Evolutionary conservation across 2,329 filamentous ascomycete species (phyloP).

Genomic region (Aspergillus oerlinghausenensis): DNA sequence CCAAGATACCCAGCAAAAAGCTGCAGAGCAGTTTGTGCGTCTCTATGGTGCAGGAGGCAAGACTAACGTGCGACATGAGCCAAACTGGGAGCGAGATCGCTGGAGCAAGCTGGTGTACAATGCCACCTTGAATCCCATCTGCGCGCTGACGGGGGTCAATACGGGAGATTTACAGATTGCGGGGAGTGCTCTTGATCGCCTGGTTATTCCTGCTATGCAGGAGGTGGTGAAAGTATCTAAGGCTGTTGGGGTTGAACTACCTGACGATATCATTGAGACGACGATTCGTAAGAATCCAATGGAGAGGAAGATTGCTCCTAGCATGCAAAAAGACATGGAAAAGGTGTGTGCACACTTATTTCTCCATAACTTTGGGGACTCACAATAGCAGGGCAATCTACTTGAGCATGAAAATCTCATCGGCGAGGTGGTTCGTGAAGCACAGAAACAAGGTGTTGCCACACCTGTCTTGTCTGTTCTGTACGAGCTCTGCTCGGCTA

Average conservation of each 20-base stretch:
- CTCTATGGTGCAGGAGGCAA: conserved; percentile 48
- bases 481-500: conserved; percentile 1
- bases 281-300: conserved; percentile 48
- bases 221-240: conserved; percentile 41
- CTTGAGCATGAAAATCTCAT: conserved; percentile 53
- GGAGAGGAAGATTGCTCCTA: conserved; percentile 42
- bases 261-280: conserved; percentile 40
- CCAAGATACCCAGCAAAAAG: not conserved
- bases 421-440: conserved; percentile 51
- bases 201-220: conserved; percentile 51
- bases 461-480: conserved; percentile 23
- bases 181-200: conserved; percentile 38
- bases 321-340: conserved; percentile 17
- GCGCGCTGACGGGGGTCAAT: conserved; percentile 49
- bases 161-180: conserved; percentile 47
- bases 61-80: conserved; percentile 39
- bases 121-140: conserved; percentile 51
- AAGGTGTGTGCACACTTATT: conserved; percentile 31
- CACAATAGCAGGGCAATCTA: conserved; percentile 18
- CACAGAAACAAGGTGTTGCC: conserved; percentile 40
- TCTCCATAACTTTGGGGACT: not conserved
- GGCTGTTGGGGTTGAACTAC: conserved; percentile 42
- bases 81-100: conserved; percentile 23
- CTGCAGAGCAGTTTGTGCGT: conserved; percentile 39
- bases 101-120: conserved; percentile 46